Evolutionary conservation across 306 rosid species (phyloP), one percentile per base, ranked within the genome.

Genomic region (Cicer yamashitae): DNA sequence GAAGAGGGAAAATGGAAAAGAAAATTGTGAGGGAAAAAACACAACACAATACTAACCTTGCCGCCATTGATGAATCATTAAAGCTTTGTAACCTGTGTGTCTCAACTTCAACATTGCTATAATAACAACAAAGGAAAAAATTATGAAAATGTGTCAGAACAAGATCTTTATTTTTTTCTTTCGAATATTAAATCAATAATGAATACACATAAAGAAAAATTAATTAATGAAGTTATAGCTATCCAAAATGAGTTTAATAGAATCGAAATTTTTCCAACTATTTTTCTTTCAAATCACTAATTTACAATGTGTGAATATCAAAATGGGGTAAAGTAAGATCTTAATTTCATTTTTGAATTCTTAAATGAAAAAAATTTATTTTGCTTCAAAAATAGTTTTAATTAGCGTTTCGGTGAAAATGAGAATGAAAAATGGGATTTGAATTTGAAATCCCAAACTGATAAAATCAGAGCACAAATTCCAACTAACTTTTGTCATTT

Each of bases 41-140:
- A 13, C 6, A 17, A 44, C 37, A 30, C 6, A 30, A 17, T 34
- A 68, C 81, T 64, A 53, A 89, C 97, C 97, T 89, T 73, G 67
- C 89, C 73, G 82, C 97, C 97, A 94, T 91, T 79, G 97, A 83
- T 39, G 96, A 83, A 80, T 86, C 88, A 67, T 80, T 87, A 66
- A 79, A 89, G 92, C 94, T 93, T 86, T 77, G 85, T 79, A 88
- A 39, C 75, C 84, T 15, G 70, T 70, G 89, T 0, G 81, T 65
- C 71, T 74, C 88, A 70, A 17, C 70, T 70, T 72, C 88, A 72
- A 40, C 84, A 81, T 83, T 82, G 39, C 98, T 94, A 50, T 34
- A 69, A 76, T 45, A 71, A 34, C 8, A 45, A 57, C 57, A 73
- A 1, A 53, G 12, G 14, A 13, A 7, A 3, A 10, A 61, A 37